Evolutionary conservation across 345 rosid genomes (phyloP).

Genomic region (Rhodamnia argentea): DNA sequence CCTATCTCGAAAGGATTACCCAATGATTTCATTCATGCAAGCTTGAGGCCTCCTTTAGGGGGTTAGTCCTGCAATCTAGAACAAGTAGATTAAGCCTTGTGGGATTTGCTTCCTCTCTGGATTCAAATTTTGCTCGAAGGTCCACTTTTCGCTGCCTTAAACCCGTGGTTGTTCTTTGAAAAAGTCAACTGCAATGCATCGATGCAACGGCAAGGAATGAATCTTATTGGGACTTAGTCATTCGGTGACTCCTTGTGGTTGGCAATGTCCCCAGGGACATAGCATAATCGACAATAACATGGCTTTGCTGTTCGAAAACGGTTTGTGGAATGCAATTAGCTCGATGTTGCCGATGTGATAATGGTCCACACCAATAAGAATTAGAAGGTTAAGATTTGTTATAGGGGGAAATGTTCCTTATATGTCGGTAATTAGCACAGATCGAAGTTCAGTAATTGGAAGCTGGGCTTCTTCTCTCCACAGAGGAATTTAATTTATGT

Average conservation of each 20-base stretch:
- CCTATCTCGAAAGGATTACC: neutral
- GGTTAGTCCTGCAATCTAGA: neutral
- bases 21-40: neutral
- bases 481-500: neutral
- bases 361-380: neutral
- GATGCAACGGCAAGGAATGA: neutral
- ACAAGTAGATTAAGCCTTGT: neutral
- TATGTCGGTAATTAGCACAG: neutral
- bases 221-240: neutral
- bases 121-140: neutral
- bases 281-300: neutral
- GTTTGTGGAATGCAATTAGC: neutral
- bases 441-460: neutral
- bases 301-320: neutral
- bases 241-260: neutral
- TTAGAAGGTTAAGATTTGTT: neutral
- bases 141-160: neutral
- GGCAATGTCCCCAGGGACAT: too few relatives aligned
- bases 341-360: too few relatives aligned
- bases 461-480: neutral
- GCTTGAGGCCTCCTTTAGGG: neutral
- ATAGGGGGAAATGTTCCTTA: neutral
- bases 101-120: neutral
- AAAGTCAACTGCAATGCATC: neutral
- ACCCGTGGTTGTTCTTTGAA: neutral